These are phyloP conservation scores for Cordyceps farinosa DNA, from an alignment of 2,329 filamentous ascomycete species.

Conservation along the genomic window DNA sequence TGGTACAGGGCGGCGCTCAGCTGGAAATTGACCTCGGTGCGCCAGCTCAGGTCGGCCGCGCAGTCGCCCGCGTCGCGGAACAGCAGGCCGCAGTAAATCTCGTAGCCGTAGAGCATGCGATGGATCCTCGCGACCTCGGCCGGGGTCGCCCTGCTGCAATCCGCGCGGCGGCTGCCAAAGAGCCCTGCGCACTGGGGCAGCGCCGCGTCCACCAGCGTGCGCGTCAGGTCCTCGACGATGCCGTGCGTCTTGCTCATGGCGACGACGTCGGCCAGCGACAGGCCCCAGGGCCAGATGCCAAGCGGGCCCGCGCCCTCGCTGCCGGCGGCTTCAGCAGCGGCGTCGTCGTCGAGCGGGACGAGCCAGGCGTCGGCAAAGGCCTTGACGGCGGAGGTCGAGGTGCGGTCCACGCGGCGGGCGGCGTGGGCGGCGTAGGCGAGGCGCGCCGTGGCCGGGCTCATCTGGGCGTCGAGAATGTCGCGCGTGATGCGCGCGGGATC, in stretches of 20 bases:
- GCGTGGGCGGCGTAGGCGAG: constrained; percentile 15
- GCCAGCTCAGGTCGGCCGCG: neutral
- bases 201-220: neutral
- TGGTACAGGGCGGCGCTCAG: neutral
- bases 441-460: constrained; percentile 7
- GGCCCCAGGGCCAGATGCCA: constrained; percentile 11
- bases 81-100: constrained; percentile 9
- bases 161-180: neutral
- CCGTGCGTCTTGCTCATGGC: constrained; percentile 11
- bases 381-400: neutral
- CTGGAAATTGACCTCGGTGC: constrained; percentile 3
- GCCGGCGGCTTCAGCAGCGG: neutral
- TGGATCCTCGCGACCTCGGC: neutral
- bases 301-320: constrained; percentile 1
- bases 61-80: constrained; percentile 1
- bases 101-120: constrained; percentile 4
- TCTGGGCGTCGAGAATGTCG: constrained; percentile 16
- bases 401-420: constrained; percentile 7
- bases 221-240: constrained; percentile 5
- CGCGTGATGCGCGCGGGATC: constrained; percentile 14
- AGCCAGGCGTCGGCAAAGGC: constrained; percentile 10
- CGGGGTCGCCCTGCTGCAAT: neutral
- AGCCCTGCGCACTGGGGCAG: neutral
- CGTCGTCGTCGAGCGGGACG: neutral
- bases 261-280: constrained; percentile 10